A percentile compares a stretch with the other conserved stretches of the same genome.
Evolutionary conservation across 768 basidiomycete species (phyloP).

Genomic region (Suillus lakei): DNA sequence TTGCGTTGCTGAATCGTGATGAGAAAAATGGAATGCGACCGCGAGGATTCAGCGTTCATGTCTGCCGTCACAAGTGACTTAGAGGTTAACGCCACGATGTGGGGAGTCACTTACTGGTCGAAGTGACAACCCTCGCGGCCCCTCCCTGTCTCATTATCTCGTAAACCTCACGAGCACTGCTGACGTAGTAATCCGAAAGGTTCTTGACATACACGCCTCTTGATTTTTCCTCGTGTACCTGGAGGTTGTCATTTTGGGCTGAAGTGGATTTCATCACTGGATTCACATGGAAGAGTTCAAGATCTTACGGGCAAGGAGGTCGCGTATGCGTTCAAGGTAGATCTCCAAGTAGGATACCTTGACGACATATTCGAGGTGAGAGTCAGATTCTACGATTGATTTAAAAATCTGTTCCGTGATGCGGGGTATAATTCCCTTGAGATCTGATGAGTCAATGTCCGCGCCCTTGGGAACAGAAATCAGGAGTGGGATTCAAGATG

Average conservation of each 20-base stretch:
- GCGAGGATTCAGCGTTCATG: slow-evolving; percentile 99
- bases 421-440: slow-evolving; percentile 96
- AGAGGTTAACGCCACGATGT: slow-evolving; percentile 9
- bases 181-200: slow-evolving; percentile 97
- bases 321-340: slow-evolving; percentile 94
- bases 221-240: slow-evolving; percentile 97
- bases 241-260: slow-evolving; percentile 98
- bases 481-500: slow-evolving; percentile 12
- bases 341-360: slow-evolving; percentile 99
- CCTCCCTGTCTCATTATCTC: slow-evolving; percentile 99
- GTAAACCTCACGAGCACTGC: slow-evolving; percentile 93
- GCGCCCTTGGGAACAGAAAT: slow-evolving; percentile 67
- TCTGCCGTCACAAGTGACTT: slow-evolving; percentile 51
- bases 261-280: slow-evolving; percentile 7
- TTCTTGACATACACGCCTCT: slow-evolving; percentile 98
- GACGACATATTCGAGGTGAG: slow-evolving; percentile 96
- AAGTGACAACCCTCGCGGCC: slow-evolving; percentile 86
- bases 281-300: neutral
- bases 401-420: slow-evolving; percentile 99
- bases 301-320: slow-evolving; percentile 90
- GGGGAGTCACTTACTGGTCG: slow-evolving; percentile 78
- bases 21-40: slow-evolving; percentile 98
- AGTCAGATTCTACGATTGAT: slow-evolving; percentile 94
- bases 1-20: slow-evolving; percentile 97
- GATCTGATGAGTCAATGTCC: slow-evolving; percentile 91